phyloP scores from a whole-genome alignment of 495 filamentous ascomycete genomes.

The Talaromyces liani region DNA sequence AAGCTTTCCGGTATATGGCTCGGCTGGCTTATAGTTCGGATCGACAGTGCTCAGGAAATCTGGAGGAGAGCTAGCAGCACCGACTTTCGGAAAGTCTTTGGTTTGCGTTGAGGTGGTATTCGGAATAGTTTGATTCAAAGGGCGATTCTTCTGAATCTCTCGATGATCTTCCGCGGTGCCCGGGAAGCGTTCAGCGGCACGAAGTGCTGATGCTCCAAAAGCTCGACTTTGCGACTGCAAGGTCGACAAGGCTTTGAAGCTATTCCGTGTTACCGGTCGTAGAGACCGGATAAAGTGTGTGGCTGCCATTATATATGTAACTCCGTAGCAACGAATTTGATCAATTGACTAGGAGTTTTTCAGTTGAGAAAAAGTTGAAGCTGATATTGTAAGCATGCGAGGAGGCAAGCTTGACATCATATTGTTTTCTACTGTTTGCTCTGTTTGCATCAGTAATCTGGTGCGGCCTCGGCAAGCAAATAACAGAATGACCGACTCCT shows the following conservation, averaged over 20 bases:
- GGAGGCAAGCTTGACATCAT: conserved; percentile 6
- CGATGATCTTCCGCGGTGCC: conserved; percentile 40
- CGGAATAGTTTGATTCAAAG: conserved; percentile 53
- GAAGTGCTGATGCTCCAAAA: conserved; percentile 1
- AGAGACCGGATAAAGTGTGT: background rate
- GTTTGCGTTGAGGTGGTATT: conserved; percentile 58
- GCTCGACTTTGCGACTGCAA: conserved; percentile 3
- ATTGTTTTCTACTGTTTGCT: background rate
- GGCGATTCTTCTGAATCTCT: conserved; percentile 45
- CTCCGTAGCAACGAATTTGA: background rate
- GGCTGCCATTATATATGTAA: background rate
- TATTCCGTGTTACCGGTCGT: background rate
- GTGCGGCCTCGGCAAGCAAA: background rate
- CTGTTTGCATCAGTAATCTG: conserved; percentile 1
- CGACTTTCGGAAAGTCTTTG: conserved; percentile 54
- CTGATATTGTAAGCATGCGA: background rate
- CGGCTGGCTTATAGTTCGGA: conserved; percentile 48
- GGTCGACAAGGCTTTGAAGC: background rate
- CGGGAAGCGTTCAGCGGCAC: background rate
- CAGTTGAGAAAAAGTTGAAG: background rate
- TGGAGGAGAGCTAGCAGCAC: conserved; percentile 49
- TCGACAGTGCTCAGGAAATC: conserved; percentile 53
- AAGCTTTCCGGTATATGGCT: conserved; percentile 51
- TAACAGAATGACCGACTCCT: background rate
- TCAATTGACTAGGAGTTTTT: background rate